phyloP scores from a whole-genome alignment of 2,329 filamentous ascomycete genomes.

The Cryphonectria japonica region DNA sequence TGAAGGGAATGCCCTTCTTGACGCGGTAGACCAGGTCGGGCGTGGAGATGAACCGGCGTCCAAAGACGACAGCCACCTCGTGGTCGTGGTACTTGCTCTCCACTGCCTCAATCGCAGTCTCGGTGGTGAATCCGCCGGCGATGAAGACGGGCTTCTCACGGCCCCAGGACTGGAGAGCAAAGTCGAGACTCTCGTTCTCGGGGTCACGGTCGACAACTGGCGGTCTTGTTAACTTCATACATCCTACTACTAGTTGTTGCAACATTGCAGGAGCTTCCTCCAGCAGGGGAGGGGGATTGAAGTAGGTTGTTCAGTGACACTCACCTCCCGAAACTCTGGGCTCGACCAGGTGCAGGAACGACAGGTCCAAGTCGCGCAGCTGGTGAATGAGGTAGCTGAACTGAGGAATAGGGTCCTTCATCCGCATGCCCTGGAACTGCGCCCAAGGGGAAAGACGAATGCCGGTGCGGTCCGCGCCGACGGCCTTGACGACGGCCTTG shows the following conservation, averaged over 20 bases:
- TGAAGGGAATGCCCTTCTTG: slow-evolving; percentile 34
- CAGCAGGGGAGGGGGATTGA: slow-evolving; percentile 37
- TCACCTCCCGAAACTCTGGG: slow-evolving; percentile 50
- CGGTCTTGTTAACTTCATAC: background rate
- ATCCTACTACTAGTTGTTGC: too few species aligned
- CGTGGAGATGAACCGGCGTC: slow-evolving; percentile 42
- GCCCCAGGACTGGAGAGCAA: slow-evolving; percentile 40
- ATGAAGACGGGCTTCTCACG: slow-evolving; percentile 39
- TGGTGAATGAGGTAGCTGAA: slow-evolving; percentile 59
- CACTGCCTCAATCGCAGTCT: slow-evolving; percentile 32
- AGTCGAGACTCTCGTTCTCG: slow-evolving; percentile 28
- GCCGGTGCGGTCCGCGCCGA: slow-evolving; percentile 55
- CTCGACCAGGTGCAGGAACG: slow-evolving; percentile 64
- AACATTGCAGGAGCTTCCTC: too few species aligned
- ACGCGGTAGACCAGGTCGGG: slow-evolving; percentile 40
- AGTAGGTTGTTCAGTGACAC: too few species aligned
- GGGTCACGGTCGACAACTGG: slow-evolving; percentile 22
- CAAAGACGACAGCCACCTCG: slow-evolving; percentile 35
- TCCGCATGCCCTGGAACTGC: slow-evolving; percentile 62
- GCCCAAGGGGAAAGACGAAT: slow-evolving; percentile 63
- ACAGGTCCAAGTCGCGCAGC: slow-evolving; percentile 55
- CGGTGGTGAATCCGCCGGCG: slow-evolving; percentile 38
- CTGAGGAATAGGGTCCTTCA: slow-evolving; percentile 60
- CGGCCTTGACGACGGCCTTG: slow-evolving; percentile 44
- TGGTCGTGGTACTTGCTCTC: slow-evolving; percentile 30